Conservation (phyloP, 805 yeast genomes). For the Kodamaea hsintzibuensis region DNA sequence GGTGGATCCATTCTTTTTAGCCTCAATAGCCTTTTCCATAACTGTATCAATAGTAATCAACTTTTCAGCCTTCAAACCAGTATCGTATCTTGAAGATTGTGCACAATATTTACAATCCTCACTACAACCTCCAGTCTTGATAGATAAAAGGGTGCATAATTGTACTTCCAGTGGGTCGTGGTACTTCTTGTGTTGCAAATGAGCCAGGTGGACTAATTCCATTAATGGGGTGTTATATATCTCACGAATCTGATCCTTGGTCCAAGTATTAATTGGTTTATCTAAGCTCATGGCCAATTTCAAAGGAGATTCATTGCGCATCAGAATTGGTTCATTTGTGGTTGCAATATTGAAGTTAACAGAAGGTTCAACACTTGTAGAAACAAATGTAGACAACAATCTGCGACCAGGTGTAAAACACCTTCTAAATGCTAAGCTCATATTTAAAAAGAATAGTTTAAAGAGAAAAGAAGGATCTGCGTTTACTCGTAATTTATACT, state of each 20-base stretch:
- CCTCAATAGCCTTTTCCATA: slow-evolving; percentile 59
- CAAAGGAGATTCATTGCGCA: slow-evolving; percentile 6
- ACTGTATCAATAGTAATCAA: slow-evolving; percentile 63
- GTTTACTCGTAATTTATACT: background rate
- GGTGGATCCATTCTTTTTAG: slow-evolving; percentile 64
- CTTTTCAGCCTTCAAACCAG: slow-evolving; percentile 72
- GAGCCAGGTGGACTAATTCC: slow-evolving; percentile 43
- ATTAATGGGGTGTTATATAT: slow-evolving; percentile 68
- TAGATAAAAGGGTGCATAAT: slow-evolving; percentile 61
- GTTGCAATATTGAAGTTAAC: slow-evolving; percentile 13
- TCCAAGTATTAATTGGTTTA: slow-evolving; percentile 48
- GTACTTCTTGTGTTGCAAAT: slow-evolving; percentile 61
- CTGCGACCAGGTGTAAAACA: background rate
- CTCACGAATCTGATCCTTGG: slow-evolving; percentile 55
- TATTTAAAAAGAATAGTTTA: background rate
- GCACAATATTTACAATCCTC: slow-evolving; percentile 80
- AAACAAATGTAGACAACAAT: slow-evolving; percentile 1
- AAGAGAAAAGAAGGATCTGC: background rate
- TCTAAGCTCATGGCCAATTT: slow-evolving; percentile 11
- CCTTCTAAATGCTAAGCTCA: slow-evolving; percentile 2
- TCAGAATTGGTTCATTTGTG: background rate
- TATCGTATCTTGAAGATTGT: slow-evolving; percentile 66
- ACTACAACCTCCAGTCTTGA: slow-evolving; percentile 51
- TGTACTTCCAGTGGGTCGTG: slow-evolving; percentile 70
- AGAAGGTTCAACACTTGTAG: slow-evolving; percentile 7